A percentile compares a stretch with the other conserved stretches of the same genome.
phyloP scores from a whole-genome alignment of 2,329 filamentous ascomycete species.

The Cryphonectria nitschkei region DNA sequence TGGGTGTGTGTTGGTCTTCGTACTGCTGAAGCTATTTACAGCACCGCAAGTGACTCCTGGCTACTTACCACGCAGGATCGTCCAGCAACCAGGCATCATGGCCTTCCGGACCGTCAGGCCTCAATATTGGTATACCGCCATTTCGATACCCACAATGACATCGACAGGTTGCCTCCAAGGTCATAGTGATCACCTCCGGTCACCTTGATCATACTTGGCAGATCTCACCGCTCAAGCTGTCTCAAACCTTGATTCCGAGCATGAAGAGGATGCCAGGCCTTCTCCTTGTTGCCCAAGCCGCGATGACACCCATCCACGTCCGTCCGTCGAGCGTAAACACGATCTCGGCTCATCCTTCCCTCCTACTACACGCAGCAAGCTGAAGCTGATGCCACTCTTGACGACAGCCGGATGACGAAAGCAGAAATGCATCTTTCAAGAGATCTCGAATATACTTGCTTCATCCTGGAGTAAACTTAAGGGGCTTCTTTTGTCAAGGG shows the following conservation, averaged over 20 bases:
- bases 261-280: not conserved
- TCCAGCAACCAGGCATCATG: not conserved
- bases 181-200: not conserved
- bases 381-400: not conserved
- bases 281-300: not conserved
- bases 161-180: not conserved
- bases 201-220: constrained; percentile 3
- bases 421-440: too few species aligned
- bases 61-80: not conserved
- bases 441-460: not conserved
- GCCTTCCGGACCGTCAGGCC: not conserved
- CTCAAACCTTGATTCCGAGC: not conserved
- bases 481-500: too few species aligned
- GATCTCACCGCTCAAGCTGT: constrained; percentile 1
- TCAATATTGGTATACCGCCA: not conserved
- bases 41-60: not conserved
- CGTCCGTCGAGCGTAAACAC: not conserved
- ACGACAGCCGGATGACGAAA: not conserved
- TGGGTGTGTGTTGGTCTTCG: not conserved
- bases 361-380: not conserved
- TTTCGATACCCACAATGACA: constrained; percentile 8
- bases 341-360: not conserved
- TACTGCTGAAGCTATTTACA: constrained; percentile 9
- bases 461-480: not conserved
- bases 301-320: not conserved